phyloP scores from a whole-genome alignment of 345 rosid species.

The Geranium rotundifolium region DNA sequence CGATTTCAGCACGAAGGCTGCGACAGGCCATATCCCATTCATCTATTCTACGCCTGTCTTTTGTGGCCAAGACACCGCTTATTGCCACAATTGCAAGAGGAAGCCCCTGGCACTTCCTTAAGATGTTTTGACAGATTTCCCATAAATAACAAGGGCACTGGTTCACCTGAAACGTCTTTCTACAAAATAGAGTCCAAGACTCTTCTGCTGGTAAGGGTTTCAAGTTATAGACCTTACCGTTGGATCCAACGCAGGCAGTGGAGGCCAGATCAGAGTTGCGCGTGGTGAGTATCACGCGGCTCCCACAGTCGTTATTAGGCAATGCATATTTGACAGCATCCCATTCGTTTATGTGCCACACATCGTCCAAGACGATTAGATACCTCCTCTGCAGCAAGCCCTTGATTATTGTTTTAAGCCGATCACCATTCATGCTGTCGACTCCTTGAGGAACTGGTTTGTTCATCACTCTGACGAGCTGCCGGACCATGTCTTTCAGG shows the following conservation, averaged over 20 bases:
- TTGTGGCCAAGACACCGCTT: slow-evolving; percentile 21
- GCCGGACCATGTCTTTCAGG: slow-evolving; percentile 9
- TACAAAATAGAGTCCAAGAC: slow-evolving; percentile 13
- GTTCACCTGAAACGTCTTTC: slow-evolving; percentile 10
- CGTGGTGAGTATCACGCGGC: slow-evolving; percentile 21
- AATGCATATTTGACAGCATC: slow-evolving; percentile 15
- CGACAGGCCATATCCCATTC: slow-evolving; percentile 19
- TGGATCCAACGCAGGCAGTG: slow-evolving; percentile 4
- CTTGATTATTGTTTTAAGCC: slow-evolving; percentile 2
- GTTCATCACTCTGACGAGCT: background rate
- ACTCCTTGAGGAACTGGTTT: slow-evolving; percentile 2
- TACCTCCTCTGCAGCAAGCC: slow-evolving; percentile 3
- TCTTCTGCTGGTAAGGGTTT: slow-evolving; percentile 8
- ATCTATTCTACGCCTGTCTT: slow-evolving; percentile 6
- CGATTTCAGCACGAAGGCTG: slow-evolving; percentile 12
- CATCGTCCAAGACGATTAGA: slow-evolving; percentile 16
- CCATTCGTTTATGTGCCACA: slow-evolving; percentile 13
- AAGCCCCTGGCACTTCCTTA: slow-evolving; percentile 14
- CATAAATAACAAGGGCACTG: slow-evolving; percentile 11
- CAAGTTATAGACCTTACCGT: slow-evolving; percentile 7
- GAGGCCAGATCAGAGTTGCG: slow-evolving; percentile 10
- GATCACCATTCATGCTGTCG: background rate
- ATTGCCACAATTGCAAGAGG: slow-evolving; percentile 21
- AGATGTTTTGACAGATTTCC: slow-evolving; percentile 7
- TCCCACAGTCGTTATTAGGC: slow-evolving; percentile 4